Conservation (phyloP, 495 filamentous ascomycete species). For the Hypoxylon crocopeplum region DNA sequence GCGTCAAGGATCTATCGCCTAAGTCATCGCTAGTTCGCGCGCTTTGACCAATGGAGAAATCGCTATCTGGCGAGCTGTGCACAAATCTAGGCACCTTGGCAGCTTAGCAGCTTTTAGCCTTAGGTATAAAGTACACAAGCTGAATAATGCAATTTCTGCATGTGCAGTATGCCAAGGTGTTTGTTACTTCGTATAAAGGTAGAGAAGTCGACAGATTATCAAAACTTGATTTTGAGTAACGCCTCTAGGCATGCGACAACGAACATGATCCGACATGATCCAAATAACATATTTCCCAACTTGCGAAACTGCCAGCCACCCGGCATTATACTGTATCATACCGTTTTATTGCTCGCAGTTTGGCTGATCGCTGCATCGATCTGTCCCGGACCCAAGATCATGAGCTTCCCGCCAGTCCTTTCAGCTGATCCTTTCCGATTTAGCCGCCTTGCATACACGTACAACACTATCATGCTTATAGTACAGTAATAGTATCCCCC, state of each 20-base stretch:
- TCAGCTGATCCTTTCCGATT: constrained; percentile 29
- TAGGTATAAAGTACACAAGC: constrained; percentile 6
- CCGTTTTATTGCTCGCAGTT: constrained; percentile 7
- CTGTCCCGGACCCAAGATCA: constrained; percentile 16
- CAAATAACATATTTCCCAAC: neutral
- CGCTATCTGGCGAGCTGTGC: constrained; percentile 2
- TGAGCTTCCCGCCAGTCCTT: constrained; percentile 15
- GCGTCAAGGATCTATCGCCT: constrained; percentile 25
- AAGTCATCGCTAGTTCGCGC: constrained; percentile 10
- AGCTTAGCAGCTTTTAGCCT: neutral
- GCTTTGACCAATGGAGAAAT: constrained; percentile 11
- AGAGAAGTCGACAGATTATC: neutral
- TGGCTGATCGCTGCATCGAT: constrained; percentile 31
- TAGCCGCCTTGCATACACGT: constrained; percentile 9
- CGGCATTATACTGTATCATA: neutral
- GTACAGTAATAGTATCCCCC: constrained; percentile 19
- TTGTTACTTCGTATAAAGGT: neutral
- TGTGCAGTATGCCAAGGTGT: neutral
- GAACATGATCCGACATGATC: neutral
- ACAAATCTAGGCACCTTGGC: neutral
- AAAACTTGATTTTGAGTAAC: constrained; percentile 7
- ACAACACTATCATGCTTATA: constrained; percentile 7
- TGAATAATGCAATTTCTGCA: neutral
- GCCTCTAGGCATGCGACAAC: neutral
- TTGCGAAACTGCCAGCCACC: neutral